phyloP scores from a whole-genome alignment of 768 basidiomycete species.

The Podaxis rugospora region DNA sequence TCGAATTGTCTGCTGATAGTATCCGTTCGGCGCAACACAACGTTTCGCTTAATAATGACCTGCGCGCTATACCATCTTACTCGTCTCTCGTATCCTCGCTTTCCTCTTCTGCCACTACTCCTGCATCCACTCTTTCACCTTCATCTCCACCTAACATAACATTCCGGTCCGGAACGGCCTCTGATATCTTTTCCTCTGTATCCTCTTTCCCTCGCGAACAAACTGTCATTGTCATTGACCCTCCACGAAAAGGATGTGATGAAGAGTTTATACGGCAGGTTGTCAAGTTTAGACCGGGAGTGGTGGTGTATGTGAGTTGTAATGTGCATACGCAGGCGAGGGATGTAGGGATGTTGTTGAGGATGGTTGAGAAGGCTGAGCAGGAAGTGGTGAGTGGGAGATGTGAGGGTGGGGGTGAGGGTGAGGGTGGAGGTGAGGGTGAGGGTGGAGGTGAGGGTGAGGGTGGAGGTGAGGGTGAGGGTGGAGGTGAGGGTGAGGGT shows the following conservation, averaged over 20 bases:
- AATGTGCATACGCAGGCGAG: constrained; percentile 93
- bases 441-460: constrained; percentile 34
- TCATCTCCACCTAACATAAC: constrained; percentile 49
- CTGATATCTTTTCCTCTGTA: constrained; percentile 75
- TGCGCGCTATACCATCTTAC: constrained; percentile 2
- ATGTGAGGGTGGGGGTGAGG: no score
- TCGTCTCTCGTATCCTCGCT: not conserved
- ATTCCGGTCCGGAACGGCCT: constrained; percentile 81
- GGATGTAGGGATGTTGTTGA: constrained; percentile 55
- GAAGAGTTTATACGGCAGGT: constrained; percentile 74
- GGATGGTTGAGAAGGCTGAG: constrained; percentile 52
- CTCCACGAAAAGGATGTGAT: constrained; percentile 94
- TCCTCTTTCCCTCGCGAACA: constrained; percentile 51
- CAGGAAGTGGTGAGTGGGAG: constrained; percentile 16
- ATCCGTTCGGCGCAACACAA: constrained; percentile 68
- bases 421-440: constrained; percentile 33
- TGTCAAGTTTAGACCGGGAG: constrained; percentile 57
- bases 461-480: constrained; percentile 33
- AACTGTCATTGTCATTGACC: constrained; percentile 81
- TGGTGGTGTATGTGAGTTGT: constrained; percentile 89
- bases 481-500: no score
- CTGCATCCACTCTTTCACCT: not conserved
- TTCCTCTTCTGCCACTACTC: not conserved
- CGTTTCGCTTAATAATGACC: constrained; percentile 49
- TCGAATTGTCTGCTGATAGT: constrained; percentile 75